Evolutionary conservation across 116 monocot genomes (phyloP), one percentile per base, ranked within the genome.

Genomic region (Zostera marina): DNA sequence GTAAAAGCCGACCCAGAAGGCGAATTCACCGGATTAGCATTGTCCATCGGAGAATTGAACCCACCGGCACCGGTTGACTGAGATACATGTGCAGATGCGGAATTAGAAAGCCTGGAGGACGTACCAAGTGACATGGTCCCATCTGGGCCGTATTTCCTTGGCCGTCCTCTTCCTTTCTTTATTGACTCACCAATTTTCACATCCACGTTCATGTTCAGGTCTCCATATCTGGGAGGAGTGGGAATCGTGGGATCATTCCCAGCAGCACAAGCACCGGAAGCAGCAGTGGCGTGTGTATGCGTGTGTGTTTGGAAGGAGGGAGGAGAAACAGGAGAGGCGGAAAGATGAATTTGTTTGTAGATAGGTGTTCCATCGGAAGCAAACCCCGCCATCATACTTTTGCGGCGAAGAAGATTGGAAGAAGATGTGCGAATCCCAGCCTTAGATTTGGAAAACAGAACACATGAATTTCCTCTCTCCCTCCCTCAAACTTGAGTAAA

Each of bases 71-170:
- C 14, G 20, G 12, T 19, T 16, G 49, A 51, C 9, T 7, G 48
- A 48, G 21, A 41, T 8, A 38, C 47, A 45, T 9, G 41, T 7
- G 69, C 10, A 41, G 46, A 5, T 13, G 15, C 41, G 1, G 47
- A 42, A 13, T 46, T 10, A 15, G 54, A 64, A 24, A 75, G 63
- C 44, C 52, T 43, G 4, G 71, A 63, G 40, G 48, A 25, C 8
- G 74, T 52, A 1, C 60, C 71, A 43, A 66, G 68, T 16, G 84
- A 53, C 74, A 84, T 80, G 26, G 61, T 42, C 9, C 84, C 84
- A 62, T 84, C 77, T 1, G 82, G 61, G 15, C 82, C 77, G 39
- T 82, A 79, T 68, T 87, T 87, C 69, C 92, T 83, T 42, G 87
- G 87, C 38, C 87, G 70, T 42, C 87, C 87, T 8, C 83, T 67